phyloP scores from a whole-genome alignment of 1,139 yeast genomes.

The Candida dubliniensis region DNA sequence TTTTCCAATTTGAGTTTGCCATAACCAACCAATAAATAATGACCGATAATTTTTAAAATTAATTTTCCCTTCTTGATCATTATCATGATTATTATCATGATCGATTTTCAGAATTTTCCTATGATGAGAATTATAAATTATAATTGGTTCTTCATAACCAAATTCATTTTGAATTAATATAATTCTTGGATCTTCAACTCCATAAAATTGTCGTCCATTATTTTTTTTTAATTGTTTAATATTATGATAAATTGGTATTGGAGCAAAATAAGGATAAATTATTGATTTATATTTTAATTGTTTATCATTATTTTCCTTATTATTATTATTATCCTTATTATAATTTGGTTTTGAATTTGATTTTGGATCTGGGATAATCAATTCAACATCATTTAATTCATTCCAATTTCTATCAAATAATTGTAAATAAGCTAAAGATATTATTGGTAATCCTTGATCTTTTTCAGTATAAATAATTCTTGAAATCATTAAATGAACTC shows the following conservation, averaged over 20 bases:
- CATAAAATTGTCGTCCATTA: slow-evolving; percentile 28
- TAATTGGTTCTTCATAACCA: slow-evolving; percentile 33
- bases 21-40: slow-evolving; percentile 40
- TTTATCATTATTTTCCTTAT: no score
- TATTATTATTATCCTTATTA: no score
- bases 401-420: slow-evolving; percentile 40
- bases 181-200: slow-evolving; percentile 52
- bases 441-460: slow-evolving; percentile 29
- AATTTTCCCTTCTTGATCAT: slow-evolving; percentile 14
- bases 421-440: slow-evolving; percentile 39
- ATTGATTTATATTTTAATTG: slow-evolving; percentile 17
- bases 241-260: slow-evolving; percentile 32
- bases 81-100: slow-evolving; percentile 24
- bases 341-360: background rate
- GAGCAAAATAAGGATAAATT: slow-evolving; percentile 26
- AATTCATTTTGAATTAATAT: slow-evolving; percentile 28
- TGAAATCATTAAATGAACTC: slow-evolving; percentile 39
- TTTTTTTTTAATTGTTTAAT: slow-evolving; percentile 17
- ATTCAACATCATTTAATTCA: slow-evolving; percentile 31
- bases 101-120: slow-evolving; percentile 17
- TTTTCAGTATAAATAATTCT: slow-evolving; percentile 34
- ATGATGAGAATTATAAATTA: slow-evolving; percentile 32
- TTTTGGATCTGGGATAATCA: slow-evolving; percentile 33
- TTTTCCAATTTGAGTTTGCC: slow-evolving; percentile 34
- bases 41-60: slow-evolving; percentile 23